These are phyloP conservation scores for Myxozyma nipponensis DNA, from an alignment of 805 yeast species.

Conservation along the genomic window DNA sequence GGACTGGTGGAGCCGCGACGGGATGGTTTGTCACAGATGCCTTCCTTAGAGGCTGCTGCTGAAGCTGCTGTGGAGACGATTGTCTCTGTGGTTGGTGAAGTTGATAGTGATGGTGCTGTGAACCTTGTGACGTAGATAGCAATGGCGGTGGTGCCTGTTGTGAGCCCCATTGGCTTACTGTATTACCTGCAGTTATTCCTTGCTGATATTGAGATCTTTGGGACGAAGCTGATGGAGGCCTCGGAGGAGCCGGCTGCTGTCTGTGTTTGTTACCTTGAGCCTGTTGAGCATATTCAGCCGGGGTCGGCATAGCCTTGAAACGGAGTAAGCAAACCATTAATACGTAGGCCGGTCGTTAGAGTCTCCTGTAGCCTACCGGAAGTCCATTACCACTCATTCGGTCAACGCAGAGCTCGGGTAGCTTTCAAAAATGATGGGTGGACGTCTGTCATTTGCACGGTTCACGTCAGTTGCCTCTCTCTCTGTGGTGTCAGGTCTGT, in stretches of 20 bases:
- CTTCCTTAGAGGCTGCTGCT: background rate
- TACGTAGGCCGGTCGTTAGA: too few species aligned
- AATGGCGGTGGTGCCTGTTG: background rate
- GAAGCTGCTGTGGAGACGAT: constrained; percentile 2
- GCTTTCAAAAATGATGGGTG: too few species aligned
- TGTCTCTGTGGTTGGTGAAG: constrained; percentile 3
- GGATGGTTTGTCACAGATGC: background rate
- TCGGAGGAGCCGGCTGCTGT: constrained; percentile 3
- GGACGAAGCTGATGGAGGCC: background rate
- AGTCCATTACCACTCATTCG: background rate
- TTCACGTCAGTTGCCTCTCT: too few species aligned
- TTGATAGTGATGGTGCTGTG: background rate
- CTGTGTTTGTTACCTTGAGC: background rate
- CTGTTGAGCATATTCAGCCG: constrained; percentile 20
- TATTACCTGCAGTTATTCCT: background rate
- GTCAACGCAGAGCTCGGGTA: background rate
- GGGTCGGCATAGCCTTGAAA: constrained; percentile 25
- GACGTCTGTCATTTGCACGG: too few species aligned
- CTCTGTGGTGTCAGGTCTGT: too few species aligned
- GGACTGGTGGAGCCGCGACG: constrained; percentile 14
- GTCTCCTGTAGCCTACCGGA: background rate
- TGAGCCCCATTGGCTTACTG: background rate
- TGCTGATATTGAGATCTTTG: constrained; percentile 3
- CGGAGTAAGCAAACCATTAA: too few species aligned
- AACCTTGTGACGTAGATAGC: background rate